Evolutionary conservation across 2,329 filamentous ascomycete species (phyloP).

Genomic region (Phyllosticta paracitricarpa): DNA sequence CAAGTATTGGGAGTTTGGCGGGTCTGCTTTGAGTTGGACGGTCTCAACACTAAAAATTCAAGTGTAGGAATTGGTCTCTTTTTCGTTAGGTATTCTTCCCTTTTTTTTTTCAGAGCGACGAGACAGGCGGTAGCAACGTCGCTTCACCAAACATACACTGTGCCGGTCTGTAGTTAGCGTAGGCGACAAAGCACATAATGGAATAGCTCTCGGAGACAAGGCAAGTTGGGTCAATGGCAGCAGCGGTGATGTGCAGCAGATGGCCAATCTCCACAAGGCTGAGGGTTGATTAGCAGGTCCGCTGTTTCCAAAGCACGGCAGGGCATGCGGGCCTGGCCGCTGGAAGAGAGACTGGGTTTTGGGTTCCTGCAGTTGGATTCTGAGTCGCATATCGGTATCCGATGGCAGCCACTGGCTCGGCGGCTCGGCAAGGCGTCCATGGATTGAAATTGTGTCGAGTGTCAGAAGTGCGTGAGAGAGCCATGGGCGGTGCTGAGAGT

Average conservation of each 20-base stretch:
- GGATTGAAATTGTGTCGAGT: not conserved
- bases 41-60: conserved; percentile 4
- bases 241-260: not conserved
- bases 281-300: not conserved
- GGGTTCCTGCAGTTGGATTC: not conserved
- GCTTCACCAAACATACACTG: not conserved
- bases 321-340: not conserved
- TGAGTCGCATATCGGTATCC: not conserved
- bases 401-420: not conserved
- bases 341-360: not conserved
- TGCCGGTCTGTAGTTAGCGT: not conserved
- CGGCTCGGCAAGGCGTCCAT: not conserved
- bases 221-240: not conserved
- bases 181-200: not conserved
- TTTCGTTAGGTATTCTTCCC: not conserved
- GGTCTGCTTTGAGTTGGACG: conserved; percentile 4
- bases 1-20: conserved; percentile 9
- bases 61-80: not conserved
- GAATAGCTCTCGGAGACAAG: not conserved
- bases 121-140: not conserved
- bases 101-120: not conserved
- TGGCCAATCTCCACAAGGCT: not conserved
- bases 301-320: not conserved
- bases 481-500: not conserved
- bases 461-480: not conserved